phyloP scores from a whole-genome alignment of 192 early-diverging fungal species.

The Geranomyces variabilis region DNA sequence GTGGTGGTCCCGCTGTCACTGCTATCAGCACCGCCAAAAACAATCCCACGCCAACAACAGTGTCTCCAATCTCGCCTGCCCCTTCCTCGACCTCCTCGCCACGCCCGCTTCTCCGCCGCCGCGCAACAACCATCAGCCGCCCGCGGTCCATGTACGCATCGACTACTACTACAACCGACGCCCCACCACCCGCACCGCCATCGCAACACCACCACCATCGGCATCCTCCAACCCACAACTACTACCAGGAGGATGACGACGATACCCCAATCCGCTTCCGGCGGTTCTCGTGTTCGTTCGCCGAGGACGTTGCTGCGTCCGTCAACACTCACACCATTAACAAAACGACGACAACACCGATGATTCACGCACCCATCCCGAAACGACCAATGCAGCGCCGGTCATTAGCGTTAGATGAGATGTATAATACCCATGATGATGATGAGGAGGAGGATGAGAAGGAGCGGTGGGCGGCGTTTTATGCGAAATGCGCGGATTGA shows the following conservation, averaged over 20 bases:
- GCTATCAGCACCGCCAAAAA: not conserved
- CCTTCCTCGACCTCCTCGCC: not conserved
- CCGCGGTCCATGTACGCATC: not conserved
- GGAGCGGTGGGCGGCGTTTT: slow-evolving; percentile 7
- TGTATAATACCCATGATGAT: not conserved
- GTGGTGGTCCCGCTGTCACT: not conserved
- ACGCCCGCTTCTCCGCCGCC: slow-evolving; percentile 14
- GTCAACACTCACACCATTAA: too few species aligned
- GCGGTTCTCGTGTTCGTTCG: not conserved
- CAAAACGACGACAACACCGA: not conserved
- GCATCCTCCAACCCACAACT: too few species aligned
- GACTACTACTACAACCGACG: not conserved
- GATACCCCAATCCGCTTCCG: not conserved
- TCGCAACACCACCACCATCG: not conserved
- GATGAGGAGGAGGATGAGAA: not conserved
- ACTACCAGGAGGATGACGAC: not conserved
- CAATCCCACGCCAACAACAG: not conserved
- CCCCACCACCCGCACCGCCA: not conserved
- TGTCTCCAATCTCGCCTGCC: not conserved
- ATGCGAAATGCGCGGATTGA: slow-evolving; percentile 1
- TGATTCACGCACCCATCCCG: slow-evolving; percentile 3
- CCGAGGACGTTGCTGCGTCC: not conserved
- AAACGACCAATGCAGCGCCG: not conserved
- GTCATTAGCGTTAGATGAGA: not conserved
- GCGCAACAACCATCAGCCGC: not conserved